Evolutionary conservation across 1,139 yeast species (phyloP), one percentile per base, ranked within the genome.

Genomic region (Candida smagusa): DNA sequence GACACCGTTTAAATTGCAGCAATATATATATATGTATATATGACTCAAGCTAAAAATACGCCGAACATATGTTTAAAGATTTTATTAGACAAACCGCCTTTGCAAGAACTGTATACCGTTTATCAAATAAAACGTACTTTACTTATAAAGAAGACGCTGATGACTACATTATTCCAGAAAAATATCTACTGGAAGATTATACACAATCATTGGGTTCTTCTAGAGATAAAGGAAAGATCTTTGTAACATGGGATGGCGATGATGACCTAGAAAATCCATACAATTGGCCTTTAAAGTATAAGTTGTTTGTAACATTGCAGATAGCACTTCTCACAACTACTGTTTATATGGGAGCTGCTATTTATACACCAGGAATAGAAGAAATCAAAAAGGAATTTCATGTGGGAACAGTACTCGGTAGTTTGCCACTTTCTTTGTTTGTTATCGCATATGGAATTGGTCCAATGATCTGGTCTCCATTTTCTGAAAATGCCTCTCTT

Each of bases 271-370:
- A 72, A 35, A 65, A 77, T 45, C 86, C 86, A 2, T 52, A 57
- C 30, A 80, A 80, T 52, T 80, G 84, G 82, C 61, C 77, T 0
- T 22, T 52, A 1, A 28, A 40, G 9, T 57, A 59, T 31, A 77
- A 74, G 49, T 35, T 57, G 0, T 35, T 72, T 16, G 63, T 76
- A 28, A 55, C 68, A 1, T 12, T 68, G 6, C 58, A 68, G 40
- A 60, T 76, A 23, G 65, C 69, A 36, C 39, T 74, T 25, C 59
- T 79, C 38, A 76, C 84, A 2, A 55, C 66, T 4, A 62, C 74
- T 4, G 79, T 77, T 3, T 80, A 80, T 48, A 74, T 78, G 69
- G 82, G 79, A 3, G 68, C 84, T 0, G 78, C 84, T 1, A 72
- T 79, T 19, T 78, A 74, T 46, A 72, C 84, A 1, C 83, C 86